These are phyloP conservation scores for Fragilaria crotonensis DNA, from an alignment of 108 stramenopile genomes.

Conservation along the genomic window DNA sequence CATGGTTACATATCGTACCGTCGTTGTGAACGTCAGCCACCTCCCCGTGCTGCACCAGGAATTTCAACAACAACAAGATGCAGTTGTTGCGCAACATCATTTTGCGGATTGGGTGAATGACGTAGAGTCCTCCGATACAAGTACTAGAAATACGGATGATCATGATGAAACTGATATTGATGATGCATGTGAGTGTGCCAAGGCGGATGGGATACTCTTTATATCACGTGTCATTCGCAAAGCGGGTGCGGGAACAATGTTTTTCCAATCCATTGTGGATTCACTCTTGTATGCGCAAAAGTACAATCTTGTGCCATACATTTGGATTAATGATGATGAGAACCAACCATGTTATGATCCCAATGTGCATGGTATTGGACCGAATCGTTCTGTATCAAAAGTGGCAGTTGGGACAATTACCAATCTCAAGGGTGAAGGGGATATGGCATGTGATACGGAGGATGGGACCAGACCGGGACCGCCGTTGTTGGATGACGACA, in stretches of 20 bases:
- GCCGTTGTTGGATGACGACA: background rate
- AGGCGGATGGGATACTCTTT: background rate
- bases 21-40: too few species aligned
- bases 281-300: background rate
- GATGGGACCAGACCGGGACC: background rate
- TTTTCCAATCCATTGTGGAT: background rate
- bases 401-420: background rate
- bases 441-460: background rate
- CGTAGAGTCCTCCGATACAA: too few species aligned
- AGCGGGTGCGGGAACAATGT: background rate
- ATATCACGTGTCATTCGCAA: background rate
- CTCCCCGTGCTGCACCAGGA: too few species aligned
- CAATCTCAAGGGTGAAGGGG: background rate
- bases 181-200: too few species aligned
- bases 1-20: too few species aligned
- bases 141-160: too few species aligned
- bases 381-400: background rate
- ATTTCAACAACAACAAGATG: too few species aligned
- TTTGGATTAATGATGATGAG: background rate
- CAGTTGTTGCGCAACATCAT: too few species aligned
- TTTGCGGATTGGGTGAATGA: too few species aligned
- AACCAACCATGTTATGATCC: background rate
- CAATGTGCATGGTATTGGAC: background rate
- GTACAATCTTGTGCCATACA: background rate
- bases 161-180: too few species aligned